Base-by-base conservation (phyloP, 2,329 filamentous ascomycete species). In the Trichoderma asperellum region DNA sequence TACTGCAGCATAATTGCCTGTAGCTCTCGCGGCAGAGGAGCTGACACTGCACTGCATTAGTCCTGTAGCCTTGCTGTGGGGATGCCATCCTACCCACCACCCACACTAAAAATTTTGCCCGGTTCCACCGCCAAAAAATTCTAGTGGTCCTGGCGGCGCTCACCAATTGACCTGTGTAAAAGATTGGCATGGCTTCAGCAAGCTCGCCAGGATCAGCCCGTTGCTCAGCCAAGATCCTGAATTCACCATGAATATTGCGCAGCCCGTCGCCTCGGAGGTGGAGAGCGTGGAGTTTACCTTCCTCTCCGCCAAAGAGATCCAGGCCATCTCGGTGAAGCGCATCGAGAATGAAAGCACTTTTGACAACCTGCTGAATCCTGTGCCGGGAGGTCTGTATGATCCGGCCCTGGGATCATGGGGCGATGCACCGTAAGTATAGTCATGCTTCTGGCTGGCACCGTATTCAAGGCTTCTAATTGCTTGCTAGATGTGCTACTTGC, bases 261-360 rank as follows among this genome's bases (percentile, higher is more conserved):
- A 94, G 77, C 94, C 96, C 56, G 88, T 97, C 72, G 87, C 92
- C 73, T 96, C 94, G 76, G 86, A 90, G 78, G 91, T 99, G 76
- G 88, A 91, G 79, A 91, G 91, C 78, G 93, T 99, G 77, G 92
- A 96, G 79, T 99, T 99, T 80, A 90, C 89, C 57, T 93, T 96
- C 77, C 88, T 98, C 74, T 89, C 92, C 24, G 86, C 90, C 63
- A 85, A 91, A 71, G 95, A 99, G 80, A 94, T 99, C 78, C 90
- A 90, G 78, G 87, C 90, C 71, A 89, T 98, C 75, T 99, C 96
- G 10, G 96, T 97, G 74, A 96, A 96, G 84, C 89, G 90, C 81
- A 97, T 99, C 75, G 92, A 96, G 77, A 97, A 96, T 83, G 91
- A 94, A 63, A 92, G 88, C 73, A 97, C 96, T n/a, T 96, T 98